Evolutionary conservation across 2,329 filamentous ascomycete genomes (phyloP), one percentile per base, ranked within the genome.

Genomic region (Berkeleyomyces rouxiae): DNA sequence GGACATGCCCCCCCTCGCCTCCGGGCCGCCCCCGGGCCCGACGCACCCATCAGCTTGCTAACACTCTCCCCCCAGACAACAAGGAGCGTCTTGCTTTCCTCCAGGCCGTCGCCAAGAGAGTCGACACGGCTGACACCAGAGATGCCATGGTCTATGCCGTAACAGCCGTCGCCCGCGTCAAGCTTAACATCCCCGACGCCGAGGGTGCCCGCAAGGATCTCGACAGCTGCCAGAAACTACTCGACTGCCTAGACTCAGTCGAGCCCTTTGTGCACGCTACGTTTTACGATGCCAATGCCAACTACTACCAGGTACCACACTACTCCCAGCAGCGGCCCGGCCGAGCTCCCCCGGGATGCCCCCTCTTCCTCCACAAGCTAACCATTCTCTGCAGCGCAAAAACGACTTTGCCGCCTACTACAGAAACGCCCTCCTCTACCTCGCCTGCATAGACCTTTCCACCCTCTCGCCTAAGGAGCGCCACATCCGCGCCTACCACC

Each of bases 361-460:
- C n/a, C 4, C 7, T 10, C 9, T 13, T 10, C 7, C 11, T 23
- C 5, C 39, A 4, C 16, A 43, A 11, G 77, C 66, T 66, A 49
- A 68, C 63, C 59, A 46, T n/a, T 42, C 58, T 51, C 39, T 39
- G 40, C 46, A 77, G 75, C 73, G 85, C 68, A 91, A 95, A 77
- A 82, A 86, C 74, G 91, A 97, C 75, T 99, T 96, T 72, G 90
- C 91, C 66, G 86, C 88, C 66, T 99, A 96, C 79, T 99, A 99
- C 80, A 89, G 90, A 76, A 99, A 95, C 70, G 91, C 93, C 67
- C 88, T 99, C 59, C 86, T 97, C 68, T 99, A 96, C 78, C 88
- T 99, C 63, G 93, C 93, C 66, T 99, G 93, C 75, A 88, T 99
- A 71, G 87, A 96, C 69, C 77, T 96, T 67, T 79, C 84, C 65